Evolutionary conservation across 352 stramenopile genomes (phyloP).

Genomic region (Pythium utonaiense): DNA sequence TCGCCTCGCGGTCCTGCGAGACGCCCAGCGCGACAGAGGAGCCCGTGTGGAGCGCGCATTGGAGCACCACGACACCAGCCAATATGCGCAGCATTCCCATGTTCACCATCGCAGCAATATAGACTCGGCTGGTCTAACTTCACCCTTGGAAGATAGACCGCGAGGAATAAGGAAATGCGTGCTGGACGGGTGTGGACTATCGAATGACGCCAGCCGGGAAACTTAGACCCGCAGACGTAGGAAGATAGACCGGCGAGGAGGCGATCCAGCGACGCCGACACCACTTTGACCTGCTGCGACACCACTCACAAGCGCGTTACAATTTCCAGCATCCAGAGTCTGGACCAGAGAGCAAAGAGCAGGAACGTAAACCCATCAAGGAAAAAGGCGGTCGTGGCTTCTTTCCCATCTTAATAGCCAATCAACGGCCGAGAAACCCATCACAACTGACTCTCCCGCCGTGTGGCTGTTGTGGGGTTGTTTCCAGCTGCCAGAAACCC

Average conservation of each 20-base stretch:
- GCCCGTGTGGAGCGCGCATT: conserved; percentile 3
- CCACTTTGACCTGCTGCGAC: not conserved
- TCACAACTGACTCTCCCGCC: conserved; percentile 4
- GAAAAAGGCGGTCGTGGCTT: not conserved
- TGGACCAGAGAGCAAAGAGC: conserved; percentile 3
- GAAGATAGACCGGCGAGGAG: not conserved
- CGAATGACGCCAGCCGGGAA: not conserved
- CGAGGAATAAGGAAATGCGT: not conserved
- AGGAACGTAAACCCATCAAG: conserved; percentile 1
- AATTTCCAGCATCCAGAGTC: not conserved
- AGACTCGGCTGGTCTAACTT: not conserved
- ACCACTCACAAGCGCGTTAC: not conserved
- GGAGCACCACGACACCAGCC: conserved; percentile 10
- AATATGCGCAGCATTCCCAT: conserved; percentile 4
- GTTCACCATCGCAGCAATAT: conserved; percentile 9
- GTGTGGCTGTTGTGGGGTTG: not conserved
- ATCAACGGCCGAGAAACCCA: not conserved
- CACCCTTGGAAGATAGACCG: not conserved
- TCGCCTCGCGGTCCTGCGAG: not conserved
- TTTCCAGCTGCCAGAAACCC: not conserved
- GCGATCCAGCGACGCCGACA: not conserved
- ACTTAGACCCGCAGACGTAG: no score
- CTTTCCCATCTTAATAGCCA: not conserved
- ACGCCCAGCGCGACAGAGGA: not conserved
- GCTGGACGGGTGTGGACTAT: not conserved